Conservation (phyloP, 2,329 filamentous ascomycete genomes). For the Trichoderma lentiforme region DNA sequence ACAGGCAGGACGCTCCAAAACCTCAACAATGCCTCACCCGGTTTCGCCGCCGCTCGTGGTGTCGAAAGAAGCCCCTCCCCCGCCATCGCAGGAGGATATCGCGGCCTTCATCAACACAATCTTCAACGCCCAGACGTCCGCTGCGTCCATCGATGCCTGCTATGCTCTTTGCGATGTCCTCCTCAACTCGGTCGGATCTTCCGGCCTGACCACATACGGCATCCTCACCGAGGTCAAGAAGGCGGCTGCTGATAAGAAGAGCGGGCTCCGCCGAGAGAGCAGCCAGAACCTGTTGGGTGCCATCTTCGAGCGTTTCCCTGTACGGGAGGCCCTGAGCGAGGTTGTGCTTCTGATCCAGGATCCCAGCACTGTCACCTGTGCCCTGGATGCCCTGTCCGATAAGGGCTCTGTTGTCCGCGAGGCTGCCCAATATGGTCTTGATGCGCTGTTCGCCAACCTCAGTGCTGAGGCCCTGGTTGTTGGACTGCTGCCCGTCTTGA, state of each 20-base stretch:
- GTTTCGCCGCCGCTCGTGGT: constrained; percentile 48
- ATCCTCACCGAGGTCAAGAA: constrained; percentile 59
- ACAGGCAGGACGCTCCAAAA: neutral
- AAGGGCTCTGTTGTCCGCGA: constrained; percentile 87
- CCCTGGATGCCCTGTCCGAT: constrained; percentile 82
- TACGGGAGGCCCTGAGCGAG: constrained; percentile 73
- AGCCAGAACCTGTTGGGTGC: constrained; percentile 94
- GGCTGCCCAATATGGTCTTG: constrained; percentile 88
- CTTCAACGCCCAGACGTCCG: constrained; percentile 66
- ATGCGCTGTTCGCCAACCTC: constrained; percentile 78
- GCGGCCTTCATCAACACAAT: constrained; percentile 61
- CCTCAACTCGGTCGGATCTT: constrained; percentile 51
- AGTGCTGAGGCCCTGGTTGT: constrained; percentile 78
- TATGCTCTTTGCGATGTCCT: constrained; percentile 61
- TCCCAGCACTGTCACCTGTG: constrained; percentile 66
- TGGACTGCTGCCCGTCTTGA: constrained; percentile 74
- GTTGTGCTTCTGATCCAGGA: constrained; percentile 79
- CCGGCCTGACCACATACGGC: constrained; percentile 52
- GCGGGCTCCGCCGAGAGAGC: constrained; percentile 76
- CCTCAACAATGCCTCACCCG: constrained; percentile 45
- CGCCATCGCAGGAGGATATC: constrained; percentile 65
- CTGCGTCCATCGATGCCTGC: constrained; percentile 63
- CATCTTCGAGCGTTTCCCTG: constrained; percentile 84
- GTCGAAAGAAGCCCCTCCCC: constrained; percentile 47
- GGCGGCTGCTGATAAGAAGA: constrained; percentile 92